These are phyloP conservation scores for Pichia phayaonensis DNA, from an alignment of 805 yeast genomes.

Conservation along the genomic window DNA sequence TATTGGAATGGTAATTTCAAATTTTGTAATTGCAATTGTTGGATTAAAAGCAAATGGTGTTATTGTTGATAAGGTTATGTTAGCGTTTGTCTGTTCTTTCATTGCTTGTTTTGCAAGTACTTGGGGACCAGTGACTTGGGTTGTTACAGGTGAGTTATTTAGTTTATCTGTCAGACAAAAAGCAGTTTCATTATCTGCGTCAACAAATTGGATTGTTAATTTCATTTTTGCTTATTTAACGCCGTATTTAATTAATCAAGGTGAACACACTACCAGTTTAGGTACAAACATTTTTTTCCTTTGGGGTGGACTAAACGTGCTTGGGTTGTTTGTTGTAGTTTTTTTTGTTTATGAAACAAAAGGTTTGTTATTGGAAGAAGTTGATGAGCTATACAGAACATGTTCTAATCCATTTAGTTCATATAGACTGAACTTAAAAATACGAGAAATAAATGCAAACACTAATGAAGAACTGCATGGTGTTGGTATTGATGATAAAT, in stretches of 20 bases:
- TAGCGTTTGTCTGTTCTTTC: constrained; percentile 60
- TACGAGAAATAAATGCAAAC: not conserved
- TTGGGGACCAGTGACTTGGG: constrained; percentile 85
- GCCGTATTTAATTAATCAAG: constrained; percentile 67
- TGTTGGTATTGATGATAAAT: constrained; percentile 4
- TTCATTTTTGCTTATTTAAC: constrained; percentile 68
- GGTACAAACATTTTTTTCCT: constrained; percentile 70
- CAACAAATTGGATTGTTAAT: constrained; percentile 76
- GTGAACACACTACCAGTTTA: constrained; percentile 56
- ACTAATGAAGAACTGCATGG: not conserved
- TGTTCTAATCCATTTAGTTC: constrained; percentile 52
- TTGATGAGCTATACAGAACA: constrained; percentile 62
- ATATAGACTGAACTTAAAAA: constrained; percentile 10
- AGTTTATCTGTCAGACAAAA: constrained; percentile 69
- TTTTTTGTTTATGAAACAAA: constrained; percentile 71
- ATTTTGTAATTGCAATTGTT: constrained; percentile 62
- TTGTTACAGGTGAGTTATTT: constrained; percentile 54
- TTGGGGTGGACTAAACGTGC: constrained; percentile 66
- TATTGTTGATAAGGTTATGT: constrained; percentile 45
- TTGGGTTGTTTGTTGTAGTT: constrained; percentile 55
- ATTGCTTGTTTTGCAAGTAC: constrained; percentile 73
- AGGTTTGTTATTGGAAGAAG: constrained; percentile 73
- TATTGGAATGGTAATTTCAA: constrained; percentile 59
- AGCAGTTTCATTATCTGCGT: constrained; percentile 68
- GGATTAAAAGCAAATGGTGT: constrained; percentile 39